Base-by-base conservation (phyloP, 1,139 yeast genomes). In the Debaryomyces fabryi region DNA sequence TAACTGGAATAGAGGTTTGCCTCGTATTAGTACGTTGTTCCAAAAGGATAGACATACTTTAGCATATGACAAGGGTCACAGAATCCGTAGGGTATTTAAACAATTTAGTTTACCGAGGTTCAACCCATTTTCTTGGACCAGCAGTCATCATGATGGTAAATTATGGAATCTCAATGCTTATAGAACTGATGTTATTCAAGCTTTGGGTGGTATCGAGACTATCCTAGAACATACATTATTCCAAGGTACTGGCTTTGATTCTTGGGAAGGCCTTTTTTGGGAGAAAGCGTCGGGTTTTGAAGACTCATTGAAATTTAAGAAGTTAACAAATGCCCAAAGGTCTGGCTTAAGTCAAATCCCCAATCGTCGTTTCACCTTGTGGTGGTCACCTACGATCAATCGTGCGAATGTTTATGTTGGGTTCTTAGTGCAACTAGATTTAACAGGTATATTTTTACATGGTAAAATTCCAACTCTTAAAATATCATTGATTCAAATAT, bases 351-450 rank as follows among this genome's bases (percentile, higher is more conserved):
- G 96, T 64, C 99, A 95, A 69, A 93, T 95, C 60, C 99, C 99
- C 3, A 95, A 95, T 64, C 86, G 99, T 67, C 80, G 99, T 41
- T 95, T 95, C 63, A 95, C 99, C 0, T 72, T 95, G 39, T 95
- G 99, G 99, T 95, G 99, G 99, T 91, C 98, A 1, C 99, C 99
- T 6, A 95, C 99, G 0, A 95, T 95, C 57, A 95, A 95, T 59
- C 81, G 99, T 57, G 99, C 99, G 4, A 93, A 95, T 61, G 99
- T 95, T 21, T 95, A 95, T 62, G 98, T 95, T 50, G 99, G 99
- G 32, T 95, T 93, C 72, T 78, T 91, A 64, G 99, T 95, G 29
- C 99, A 95, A 66, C 76, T 95, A 39, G 99, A 95, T 69, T 75
- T 95, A 59, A 95, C 99, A 0, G 99, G 99, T 60, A 93, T 95